Evolutionary conservation across 2,329 filamentous ascomycete species (phyloP).

Genomic region (Colletotrichum kahawae): DNA sequence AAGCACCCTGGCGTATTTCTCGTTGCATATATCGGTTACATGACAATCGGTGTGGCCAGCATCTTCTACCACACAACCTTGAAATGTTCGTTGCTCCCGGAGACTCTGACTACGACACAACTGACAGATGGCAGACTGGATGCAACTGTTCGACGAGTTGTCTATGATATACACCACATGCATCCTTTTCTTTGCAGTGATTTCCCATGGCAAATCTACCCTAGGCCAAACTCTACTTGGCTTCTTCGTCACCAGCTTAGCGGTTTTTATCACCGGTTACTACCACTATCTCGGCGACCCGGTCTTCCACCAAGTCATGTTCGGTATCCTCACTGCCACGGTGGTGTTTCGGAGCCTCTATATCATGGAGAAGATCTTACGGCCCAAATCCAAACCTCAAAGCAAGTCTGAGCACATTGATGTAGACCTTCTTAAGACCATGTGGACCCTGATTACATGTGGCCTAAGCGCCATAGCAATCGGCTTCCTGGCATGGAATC

Average conservation of each 20-base stretch:
- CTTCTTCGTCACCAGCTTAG: background rate
- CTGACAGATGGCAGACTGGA: slow-evolving; percentile 46
- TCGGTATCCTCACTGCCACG: background rate
- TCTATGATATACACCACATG: slow-evolving; percentile 66
- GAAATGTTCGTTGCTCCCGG: background rate
- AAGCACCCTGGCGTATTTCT: background rate
- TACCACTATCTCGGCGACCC: background rate
- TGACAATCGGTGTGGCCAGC: background rate
- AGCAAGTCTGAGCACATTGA: slow-evolving; percentile 34
- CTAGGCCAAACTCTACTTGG: background rate
- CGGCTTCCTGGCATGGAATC: background rate
- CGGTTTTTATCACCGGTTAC: background rate
- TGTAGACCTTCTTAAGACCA: slow-evolving; percentile 50
- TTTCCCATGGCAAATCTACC: slow-evolving; percentile 66
- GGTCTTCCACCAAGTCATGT: background rate
- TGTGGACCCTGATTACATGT: slow-evolving; percentile 75
- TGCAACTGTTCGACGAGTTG: slow-evolving; percentile 63
- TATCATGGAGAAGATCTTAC: background rate
- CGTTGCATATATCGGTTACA: background rate
- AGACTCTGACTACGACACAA: background rate
- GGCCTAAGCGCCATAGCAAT: slow-evolving; percentile 32
- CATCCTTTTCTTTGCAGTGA: slow-evolving; percentile 67
- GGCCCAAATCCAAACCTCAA: background rate
- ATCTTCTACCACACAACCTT: background rate
- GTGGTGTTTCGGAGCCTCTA: background rate